Conservation (phyloP, 306 rosid species). For the Citrullus amarus region DNA sequence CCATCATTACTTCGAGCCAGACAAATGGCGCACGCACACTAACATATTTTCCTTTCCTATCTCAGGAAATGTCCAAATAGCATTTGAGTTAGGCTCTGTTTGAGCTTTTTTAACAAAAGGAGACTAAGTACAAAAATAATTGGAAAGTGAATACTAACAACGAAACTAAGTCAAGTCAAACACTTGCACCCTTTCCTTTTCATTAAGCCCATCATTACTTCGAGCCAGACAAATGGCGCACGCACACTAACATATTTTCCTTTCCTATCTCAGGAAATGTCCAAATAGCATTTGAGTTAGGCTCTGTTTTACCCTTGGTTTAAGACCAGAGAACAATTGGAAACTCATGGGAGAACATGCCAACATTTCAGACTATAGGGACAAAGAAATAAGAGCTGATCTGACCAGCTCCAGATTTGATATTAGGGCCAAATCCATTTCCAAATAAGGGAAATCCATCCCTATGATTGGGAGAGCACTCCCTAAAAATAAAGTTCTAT, state of each 20-base stretch:
- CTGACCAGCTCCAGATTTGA: neutral
- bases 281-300: neutral
- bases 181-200: neutral
- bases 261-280: neutral
- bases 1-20: neutral
- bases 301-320: neutral
- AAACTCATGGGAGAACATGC: neutral
- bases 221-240: neutral
- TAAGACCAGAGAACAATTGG: neutral
- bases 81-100: neutral
- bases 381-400: neutral
- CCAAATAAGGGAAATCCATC: too few species aligned
- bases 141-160: too few species aligned
- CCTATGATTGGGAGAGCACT: too few species aligned
- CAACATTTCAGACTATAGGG: neutral
- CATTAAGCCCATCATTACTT: neutral
- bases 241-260: neutral
- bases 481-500: too few species aligned
- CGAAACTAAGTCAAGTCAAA: neutral
- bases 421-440: too few species aligned
- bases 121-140: too few species aligned
- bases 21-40: neutral
- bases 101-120: neutral
- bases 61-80: neutral
- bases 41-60: neutral